Conservation (phyloP, 1,284 basidiomycete species). For the Xerocomus nothofagi region DNA sequence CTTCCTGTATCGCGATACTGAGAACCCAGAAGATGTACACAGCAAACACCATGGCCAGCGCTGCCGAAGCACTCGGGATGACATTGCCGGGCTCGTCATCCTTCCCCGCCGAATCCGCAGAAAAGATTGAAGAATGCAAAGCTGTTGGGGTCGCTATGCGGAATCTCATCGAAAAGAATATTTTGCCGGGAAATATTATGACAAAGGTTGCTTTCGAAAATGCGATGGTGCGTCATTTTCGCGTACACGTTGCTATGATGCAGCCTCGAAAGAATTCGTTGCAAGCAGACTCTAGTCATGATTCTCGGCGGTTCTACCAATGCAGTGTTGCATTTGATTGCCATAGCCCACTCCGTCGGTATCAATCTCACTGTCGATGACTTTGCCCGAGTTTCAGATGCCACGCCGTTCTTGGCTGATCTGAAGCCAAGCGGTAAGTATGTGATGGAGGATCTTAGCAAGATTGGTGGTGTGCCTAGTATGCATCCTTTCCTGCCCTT, state of each 20-base stretch:
- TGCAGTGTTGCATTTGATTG: conserved; percentile 88
- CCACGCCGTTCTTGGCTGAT: conserved; percentile 85
- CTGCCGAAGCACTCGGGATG: conserved; percentile 92
- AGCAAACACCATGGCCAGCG: conserved; percentile 95
- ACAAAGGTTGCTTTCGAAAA: conserved; percentile 95
- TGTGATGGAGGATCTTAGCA: conserved; percentile 89
- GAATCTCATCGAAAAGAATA: conserved; percentile 87
- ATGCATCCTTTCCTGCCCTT: conserved; percentile 35
- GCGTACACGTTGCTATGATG: conserved; percentile 8
- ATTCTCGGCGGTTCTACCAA: conserved; percentile 94
- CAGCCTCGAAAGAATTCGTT: conserved; percentile 12
- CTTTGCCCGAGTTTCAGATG: conserved; percentile 84
- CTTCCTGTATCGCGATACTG: conserved; percentile 25
- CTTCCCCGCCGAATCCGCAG: conserved; percentile 88
- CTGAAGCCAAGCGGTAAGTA: conserved; percentile 91
- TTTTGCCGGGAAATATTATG: conserved; percentile 95
- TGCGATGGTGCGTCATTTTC: conserved; percentile 69
- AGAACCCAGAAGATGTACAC: conserved; percentile 78
- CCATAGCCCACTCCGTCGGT: conserved; percentile 86
- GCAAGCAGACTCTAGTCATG: conserved; percentile 80
- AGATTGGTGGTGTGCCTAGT: conserved; percentile 88
- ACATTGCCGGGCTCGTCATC: conserved; percentile 95
- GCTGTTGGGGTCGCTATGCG: conserved; percentile 79
- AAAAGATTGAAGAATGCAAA: conserved; percentile 85
- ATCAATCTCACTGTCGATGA: conserved; percentile 83